Evolutionary conservation across 257 asterid genomes (phyloP).

Genomic region (Paulownia fortunei): DNA sequence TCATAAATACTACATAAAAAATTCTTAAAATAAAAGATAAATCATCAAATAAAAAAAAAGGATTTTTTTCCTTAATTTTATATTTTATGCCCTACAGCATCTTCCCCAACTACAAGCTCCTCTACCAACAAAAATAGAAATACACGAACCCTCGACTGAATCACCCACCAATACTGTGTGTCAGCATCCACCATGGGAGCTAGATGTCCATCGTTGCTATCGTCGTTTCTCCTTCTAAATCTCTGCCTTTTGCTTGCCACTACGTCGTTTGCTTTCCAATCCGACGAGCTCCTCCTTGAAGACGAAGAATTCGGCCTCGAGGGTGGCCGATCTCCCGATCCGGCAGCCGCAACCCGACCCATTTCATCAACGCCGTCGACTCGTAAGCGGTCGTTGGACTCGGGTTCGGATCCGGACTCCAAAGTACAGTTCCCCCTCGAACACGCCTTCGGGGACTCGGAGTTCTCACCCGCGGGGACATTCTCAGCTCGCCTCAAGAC

Average conservation of each 20-base stretch:
- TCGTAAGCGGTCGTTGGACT: slow-evolving; percentile 53
- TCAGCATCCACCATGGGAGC: slow-evolving; percentile 39
- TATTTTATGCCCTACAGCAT: too few species aligned
- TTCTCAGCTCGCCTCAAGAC: slow-evolving; percentile 91
- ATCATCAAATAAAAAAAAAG: too few species aligned
- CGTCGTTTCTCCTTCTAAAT: slow-evolving; percentile 31
- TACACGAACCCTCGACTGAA: slow-evolving; percentile 18
- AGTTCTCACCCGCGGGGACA: slow-evolving; percentile 84
- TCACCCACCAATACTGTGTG: slow-evolving; percentile 7
- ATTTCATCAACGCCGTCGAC: slow-evolving; percentile 36
- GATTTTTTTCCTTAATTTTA: too few species aligned
- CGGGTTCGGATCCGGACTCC: slow-evolving; percentile 73
- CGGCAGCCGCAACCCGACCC: slow-evolving; percentile 38
- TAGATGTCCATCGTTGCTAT: background rate
- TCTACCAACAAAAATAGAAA: background rate
- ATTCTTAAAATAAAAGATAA: too few species aligned
- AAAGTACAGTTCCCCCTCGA: slow-evolving; percentile 81
- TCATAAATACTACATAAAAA: too few species aligned
- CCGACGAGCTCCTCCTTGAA: slow-evolving; percentile 87
- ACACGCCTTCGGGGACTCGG: slow-evolving; percentile 91
- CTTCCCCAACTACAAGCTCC: background rate
- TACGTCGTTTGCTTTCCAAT: slow-evolving; percentile 64
- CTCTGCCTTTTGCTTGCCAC: slow-evolving; percentile 35
- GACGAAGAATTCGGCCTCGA: slow-evolving; percentile 92
- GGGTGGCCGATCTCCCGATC: slow-evolving; percentile 61